A percentile compares a stretch with the other conserved stretches of the same genome.
Evolutionary conservation across 2,329 filamentous ascomycete genomes (phyloP).

Genomic region (Arachnomyces sp.): DNA sequence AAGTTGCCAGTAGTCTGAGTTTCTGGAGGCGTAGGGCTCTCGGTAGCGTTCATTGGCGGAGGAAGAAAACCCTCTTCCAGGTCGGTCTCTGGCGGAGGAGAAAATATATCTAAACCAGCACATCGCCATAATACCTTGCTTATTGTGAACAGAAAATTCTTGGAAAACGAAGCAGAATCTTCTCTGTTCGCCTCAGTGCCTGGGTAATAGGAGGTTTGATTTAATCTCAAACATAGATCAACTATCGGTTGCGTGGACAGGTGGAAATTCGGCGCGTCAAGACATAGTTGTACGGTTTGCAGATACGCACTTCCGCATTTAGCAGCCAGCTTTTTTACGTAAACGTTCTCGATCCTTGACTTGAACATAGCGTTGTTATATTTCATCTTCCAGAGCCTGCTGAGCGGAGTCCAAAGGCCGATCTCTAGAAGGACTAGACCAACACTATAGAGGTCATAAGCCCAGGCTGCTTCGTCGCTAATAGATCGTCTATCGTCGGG

Average conservation of each 20-base stretch:
- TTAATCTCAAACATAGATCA: conserved; percentile 33
- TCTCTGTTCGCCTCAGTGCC: conserved; percentile 27
- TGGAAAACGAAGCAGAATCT: conserved; percentile 35
- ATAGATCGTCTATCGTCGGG: conserved; percentile 40
- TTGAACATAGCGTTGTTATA: conserved; percentile 58
- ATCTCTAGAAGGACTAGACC: conserved; percentile 58
- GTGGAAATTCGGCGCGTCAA: conserved; percentile 49
- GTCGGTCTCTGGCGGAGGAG: conserved; percentile 32
- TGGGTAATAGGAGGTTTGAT: conserved; percentile 35
- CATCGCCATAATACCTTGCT: conserved; percentile 37
- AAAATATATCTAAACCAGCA: conserved; percentile 35
- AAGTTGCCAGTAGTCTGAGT: neutral
- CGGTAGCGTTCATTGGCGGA: conserved; percentile 29
- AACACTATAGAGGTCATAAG: conserved; percentile 54
- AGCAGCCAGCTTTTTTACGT: conserved; percentile 53
- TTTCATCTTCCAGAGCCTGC: conserved; percentile 57
- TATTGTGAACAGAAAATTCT: conserved; percentile 38
- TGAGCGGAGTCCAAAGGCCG: conserved; percentile 56
- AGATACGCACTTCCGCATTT: conserved; percentile 60
- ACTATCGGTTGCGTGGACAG: conserved; percentile 35
- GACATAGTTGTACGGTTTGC: conserved; percentile 54
- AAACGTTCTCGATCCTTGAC: conserved; percentile 55
- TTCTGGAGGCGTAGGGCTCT: conserved; percentile 14
- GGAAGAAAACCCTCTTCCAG: conserved; percentile 36
- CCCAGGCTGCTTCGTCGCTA: conserved; percentile 33